phyloP scores from a whole-genome alignment of 805 yeast genomes.

The Pichia gijzeniarum region DNA sequence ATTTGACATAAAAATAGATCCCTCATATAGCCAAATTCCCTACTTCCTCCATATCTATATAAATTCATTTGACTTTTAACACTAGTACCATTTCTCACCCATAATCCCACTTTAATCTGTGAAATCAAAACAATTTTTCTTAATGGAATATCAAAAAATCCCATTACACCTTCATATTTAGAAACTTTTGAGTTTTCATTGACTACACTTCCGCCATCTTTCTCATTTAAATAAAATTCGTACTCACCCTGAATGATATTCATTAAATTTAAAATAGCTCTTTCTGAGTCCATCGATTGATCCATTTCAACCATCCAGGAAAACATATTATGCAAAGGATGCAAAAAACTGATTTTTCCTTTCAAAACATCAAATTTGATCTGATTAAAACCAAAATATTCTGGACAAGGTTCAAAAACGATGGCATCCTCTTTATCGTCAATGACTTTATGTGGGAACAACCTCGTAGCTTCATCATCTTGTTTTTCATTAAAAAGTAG shows the following conservation, averaged over 20 bases:
- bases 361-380: slow-evolving; percentile 38
- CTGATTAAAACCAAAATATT: slow-evolving; percentile 18
- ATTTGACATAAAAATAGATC: slow-evolving; percentile 69
- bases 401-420: slow-evolving; percentile 14
- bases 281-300: slow-evolving; percentile 16
- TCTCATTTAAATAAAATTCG: slow-evolving; percentile 13
- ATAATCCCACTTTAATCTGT: slow-evolving; percentile 80
- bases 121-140: slow-evolving; percentile 71
- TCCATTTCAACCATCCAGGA: slow-evolving; percentile 64
- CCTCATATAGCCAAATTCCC: slow-evolving; percentile 77
- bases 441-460: slow-evolving; percentile 5
- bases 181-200: slow-evolving; percentile 3
- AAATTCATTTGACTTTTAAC: slow-evolving; percentile 73
- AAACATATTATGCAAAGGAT: slow-evolving; percentile 70
- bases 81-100: slow-evolving; percentile 92
- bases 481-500: slow-evolving; percentile 14
- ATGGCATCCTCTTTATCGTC: slow-evolving; percentile 24
- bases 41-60: slow-evolving; percentile 67
- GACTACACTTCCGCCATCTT: background rate
- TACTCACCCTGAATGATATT: slow-evolving; percentile 17
- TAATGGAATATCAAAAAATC: slow-evolving; percentile 65
- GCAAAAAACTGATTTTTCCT: slow-evolving; percentile 61
- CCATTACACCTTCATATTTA: slow-evolving; percentile 20
- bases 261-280: slow-evolving; percentile 11
- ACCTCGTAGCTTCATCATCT: slow-evolving; percentile 5